Base-by-base conservation (phyloP, 805 yeast genomes). In the Candida namnaoensis region DNA sequence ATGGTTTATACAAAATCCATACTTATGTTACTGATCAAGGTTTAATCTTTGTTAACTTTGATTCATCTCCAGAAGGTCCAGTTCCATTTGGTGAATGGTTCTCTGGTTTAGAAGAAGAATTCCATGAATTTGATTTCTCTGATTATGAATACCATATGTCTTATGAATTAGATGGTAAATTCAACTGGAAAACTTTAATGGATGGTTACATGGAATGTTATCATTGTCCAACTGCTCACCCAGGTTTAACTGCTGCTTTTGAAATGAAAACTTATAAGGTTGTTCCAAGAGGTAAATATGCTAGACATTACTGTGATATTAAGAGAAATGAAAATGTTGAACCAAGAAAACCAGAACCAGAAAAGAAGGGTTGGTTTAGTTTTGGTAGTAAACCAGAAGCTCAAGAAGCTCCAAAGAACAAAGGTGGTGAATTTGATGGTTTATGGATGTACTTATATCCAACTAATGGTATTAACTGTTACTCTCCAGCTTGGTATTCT, bases 201-300 rank as follows among this genome's bases (percentile, higher is more conserved):
- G 82, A 77, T 50, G 82, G 83, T 8, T 77, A 77, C 59, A 81
- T 77, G 61, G 82, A 77, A 58, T 77, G 82, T 50, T 77, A 77
- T 60, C 83, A 77, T 56, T 77, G 82, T 56, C 82, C 83, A 36
- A 77, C 82, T 10, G 82, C 82, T 1, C 83, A 77, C 49, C 82
- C 82, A 5, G 82, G 82, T 15, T 61, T 77, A 44, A 65, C 68
- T 39, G 54, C 71, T 30, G 80, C 82, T 11, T 77, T 77, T 62
- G 69, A 62, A 49, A 77, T 77, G 80, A 78, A 72, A 50, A 77
- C 83, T n/a, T 77, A 77, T 57, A 72, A 74, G 47, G 83, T 77
- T 42, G 78, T 71, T 32, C 82, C 82, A 44, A 75, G 71, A 58
- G 65, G 65, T 33, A 69, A 75, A 52, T 75, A 75, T 53, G 77